Evolutionary conservation across 2,329 filamentous ascomycete genomes (phyloP).

Genomic region (Fusarium nanum): DNA sequence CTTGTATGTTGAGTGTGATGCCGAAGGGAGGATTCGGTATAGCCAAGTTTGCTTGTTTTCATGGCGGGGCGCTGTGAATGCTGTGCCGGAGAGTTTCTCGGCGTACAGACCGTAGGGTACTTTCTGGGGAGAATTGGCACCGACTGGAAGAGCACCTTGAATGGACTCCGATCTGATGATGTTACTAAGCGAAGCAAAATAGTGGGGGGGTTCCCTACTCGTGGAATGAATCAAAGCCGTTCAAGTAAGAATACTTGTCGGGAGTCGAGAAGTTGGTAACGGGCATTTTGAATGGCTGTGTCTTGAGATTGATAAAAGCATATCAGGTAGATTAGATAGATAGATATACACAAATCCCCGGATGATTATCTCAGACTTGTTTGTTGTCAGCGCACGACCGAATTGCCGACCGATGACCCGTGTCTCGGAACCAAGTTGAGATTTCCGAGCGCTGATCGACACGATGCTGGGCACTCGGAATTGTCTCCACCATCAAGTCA

Average conservation of each 20-base stretch:
- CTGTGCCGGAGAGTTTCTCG: slow-evolving; percentile 79
- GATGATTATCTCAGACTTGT: not conserved
- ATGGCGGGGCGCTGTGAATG: slow-evolving; percentile 76
- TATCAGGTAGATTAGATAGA: not conserved
- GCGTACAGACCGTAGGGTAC: slow-evolving; percentile 81
- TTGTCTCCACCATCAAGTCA: not conserved
- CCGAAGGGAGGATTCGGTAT: slow-evolving; percentile 74
- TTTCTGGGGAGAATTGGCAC: slow-evolving; percentile 84
- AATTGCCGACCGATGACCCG: not conserved
- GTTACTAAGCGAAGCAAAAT: too few species aligned
- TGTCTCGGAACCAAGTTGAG: not conserved
- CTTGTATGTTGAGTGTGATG: slow-evolving; percentile 65
- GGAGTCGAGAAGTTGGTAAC: slow-evolving; percentile 34
- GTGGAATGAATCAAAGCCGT: slow-evolving; percentile 80
- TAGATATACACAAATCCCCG: not conserved
- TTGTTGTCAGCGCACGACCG: not conserved
- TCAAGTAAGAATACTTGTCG: slow-evolving; percentile 77
- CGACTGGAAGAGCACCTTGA: slow-evolving; percentile 77
- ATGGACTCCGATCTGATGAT: slow-evolving; percentile 76
- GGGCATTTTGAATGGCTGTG: slow-evolving; percentile 17
- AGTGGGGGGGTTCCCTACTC: slow-evolving; percentile 57
- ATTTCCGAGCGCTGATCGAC: not conserved
- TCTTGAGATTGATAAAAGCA: not conserved
- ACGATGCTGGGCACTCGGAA: not conserved
- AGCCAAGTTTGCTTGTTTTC: slow-evolving; percentile 79